Evolutionary conservation across 495 filamentous ascomycete species (phyloP).

Genomic region (Entonaema liquescens): DNA sequence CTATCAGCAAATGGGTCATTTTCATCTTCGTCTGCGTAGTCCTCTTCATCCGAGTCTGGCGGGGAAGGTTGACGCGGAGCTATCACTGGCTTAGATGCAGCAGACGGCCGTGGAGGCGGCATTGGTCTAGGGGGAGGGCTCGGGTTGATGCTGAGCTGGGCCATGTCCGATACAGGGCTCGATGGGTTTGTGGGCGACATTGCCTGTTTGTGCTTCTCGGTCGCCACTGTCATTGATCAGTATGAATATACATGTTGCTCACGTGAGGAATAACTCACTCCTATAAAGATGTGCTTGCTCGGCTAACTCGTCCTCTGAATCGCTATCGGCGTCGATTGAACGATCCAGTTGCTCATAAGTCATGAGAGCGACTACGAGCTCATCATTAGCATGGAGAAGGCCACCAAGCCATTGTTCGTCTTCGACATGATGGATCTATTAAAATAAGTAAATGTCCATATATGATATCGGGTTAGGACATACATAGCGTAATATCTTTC

Average conservation of each 20-base stretch:
- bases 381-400: constrained; percentile 83
- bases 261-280: constrained; percentile 46
- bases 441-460: constrained; percentile 11
- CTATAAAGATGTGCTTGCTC: constrained; percentile 64
- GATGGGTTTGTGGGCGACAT: constrained; percentile 49
- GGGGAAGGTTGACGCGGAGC: constrained; percentile 46
- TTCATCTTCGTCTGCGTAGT: constrained; percentile 69
- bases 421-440: constrained; percentile 81
- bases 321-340: constrained; percentile 95
- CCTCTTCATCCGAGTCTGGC: constrained; percentile 50
- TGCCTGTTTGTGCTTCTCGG: constrained; percentile 58
- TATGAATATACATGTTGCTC: neutral
- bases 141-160: constrained; percentile 49
- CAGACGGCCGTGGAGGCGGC: constrained; percentile 54
- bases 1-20: constrained; percentile 82
- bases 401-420: constrained; percentile 82
- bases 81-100: constrained; percentile 51
- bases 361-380: constrained; percentile 90
- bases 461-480: constrained; percentile 26
- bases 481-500: constrained; percentile 86
- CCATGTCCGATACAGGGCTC: constrained; percentile 48
- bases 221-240: constrained; percentile 54
- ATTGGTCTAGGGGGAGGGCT: constrained; percentile 48
- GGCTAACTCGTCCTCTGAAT: constrained; percentile 79
- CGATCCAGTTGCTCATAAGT: constrained; percentile 94